These are phyloP conservation scores for Penicillium sp. DNA, from an alignment of 2,329 filamentous ascomycete genomes.

Conservation along the genomic window DNA sequence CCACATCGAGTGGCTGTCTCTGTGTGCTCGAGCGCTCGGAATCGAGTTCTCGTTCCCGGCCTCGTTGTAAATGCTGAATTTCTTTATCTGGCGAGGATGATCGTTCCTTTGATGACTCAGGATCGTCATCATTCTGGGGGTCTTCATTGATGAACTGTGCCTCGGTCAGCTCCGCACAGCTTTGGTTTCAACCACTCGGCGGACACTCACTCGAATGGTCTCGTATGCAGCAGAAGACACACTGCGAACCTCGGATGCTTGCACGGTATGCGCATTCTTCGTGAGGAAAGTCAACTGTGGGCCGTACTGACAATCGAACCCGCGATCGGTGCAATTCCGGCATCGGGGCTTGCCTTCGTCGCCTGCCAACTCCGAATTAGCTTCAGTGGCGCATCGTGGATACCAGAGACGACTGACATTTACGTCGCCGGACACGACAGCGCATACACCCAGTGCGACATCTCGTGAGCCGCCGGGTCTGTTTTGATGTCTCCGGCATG, in stretches of 20 bases:
- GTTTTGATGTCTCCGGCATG: slow-evolving; percentile 16
- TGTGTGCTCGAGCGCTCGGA: neutral
- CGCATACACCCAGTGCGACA: slow-evolving; percentile 54
- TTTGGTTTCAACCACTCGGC: too few species aligned
- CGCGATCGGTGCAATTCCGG: slow-evolving; percentile 52
- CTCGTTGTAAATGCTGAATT: neutral
- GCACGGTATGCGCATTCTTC: slow-evolving; percentile 53
- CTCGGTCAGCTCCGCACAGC: neutral
- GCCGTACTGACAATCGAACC: slow-evolving; percentile 55
- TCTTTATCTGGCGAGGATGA: neutral
- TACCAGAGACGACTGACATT: slow-evolving; percentile 43
- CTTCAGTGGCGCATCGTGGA: neutral
- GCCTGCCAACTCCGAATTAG: slow-evolving; percentile 38
- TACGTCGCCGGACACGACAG: slow-evolving; percentile 54
- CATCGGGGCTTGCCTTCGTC: slow-evolving; percentile 58
- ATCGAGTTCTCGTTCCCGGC: neutral
- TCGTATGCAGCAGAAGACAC: slow-evolving; percentile 18
- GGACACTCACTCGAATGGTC: slow-evolving; percentile 24
- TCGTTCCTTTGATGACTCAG: neutral
- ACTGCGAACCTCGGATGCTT: slow-evolving; percentile 15
- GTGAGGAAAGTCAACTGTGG: slow-evolving; percentile 53
- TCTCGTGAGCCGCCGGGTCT: slow-evolving; percentile 20
- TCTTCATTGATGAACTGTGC: slow-evolving; percentile 34
- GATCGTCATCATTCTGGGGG: slow-evolving; percentile 13
- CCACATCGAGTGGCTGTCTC: neutral